A percentile compares a stretch with the other conserved stretches of the same genome.
Evolutionary conservation across 106 monocot species (phyloP).

Genomic region (Acanthochlamys bracteata): DNA sequence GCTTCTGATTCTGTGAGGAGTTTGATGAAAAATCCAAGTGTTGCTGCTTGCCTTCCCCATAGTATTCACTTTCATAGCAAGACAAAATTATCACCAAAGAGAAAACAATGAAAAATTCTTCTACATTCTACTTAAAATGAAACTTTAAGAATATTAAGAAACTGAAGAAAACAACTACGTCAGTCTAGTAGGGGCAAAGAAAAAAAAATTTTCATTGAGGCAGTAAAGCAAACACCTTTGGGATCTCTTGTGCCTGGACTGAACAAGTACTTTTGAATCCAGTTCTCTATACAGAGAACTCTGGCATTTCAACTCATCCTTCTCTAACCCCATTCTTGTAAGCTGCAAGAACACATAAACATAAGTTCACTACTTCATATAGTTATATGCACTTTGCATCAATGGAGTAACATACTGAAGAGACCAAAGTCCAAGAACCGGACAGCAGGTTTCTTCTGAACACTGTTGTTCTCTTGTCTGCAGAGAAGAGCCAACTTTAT

Average conservation of each 20-base stretch:
- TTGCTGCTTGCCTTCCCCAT: constrained; percentile 19
- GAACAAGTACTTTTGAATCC: constrained; percentile 13
- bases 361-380: neutral
- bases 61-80: constrained; percentile 38
- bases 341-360: neutral
- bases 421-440: no score
- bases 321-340: constrained; percentile 23
- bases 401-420: no score
- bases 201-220: neutral
- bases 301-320: constrained; percentile 15
- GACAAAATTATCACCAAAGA: neutral
- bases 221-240: constrained; percentile 44
- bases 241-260: constrained; percentile 39
- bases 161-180: no score
- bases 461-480: no score
- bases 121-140: neutral
- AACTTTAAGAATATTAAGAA: neutral
- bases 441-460: no score
- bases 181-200: no score
- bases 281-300: constrained; percentile 12
- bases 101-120: neutral
- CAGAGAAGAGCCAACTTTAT: no score
- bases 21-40: constrained; percentile 22
- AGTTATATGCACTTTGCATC: no score
- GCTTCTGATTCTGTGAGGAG: constrained; percentile 22